These are phyloP conservation scores for Colletotrichum sp. DNA, from an alignment of 2,329 filamentous ascomycete genomes.

Conservation along the genomic window DNA sequence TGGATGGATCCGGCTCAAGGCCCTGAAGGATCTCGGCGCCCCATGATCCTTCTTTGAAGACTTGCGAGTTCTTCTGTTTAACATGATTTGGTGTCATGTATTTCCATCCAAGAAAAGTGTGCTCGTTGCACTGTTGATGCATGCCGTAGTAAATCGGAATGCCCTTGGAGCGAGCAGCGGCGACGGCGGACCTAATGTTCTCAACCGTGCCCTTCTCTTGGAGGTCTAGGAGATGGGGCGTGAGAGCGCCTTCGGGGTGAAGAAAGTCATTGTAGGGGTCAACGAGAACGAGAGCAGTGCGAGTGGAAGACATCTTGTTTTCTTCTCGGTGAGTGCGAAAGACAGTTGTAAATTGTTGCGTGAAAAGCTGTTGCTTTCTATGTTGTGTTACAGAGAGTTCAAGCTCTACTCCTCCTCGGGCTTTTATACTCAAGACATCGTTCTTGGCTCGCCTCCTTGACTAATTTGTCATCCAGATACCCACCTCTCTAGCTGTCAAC, in stretches of 20 bases:
- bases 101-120: rapidly evolving
- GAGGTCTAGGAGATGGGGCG: background rate
- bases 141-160: background rate
- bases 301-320: background rate
- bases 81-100: background rate
- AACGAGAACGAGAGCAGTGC: background rate
- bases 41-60: background rate
- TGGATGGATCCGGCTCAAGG: background rate
- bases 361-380: too few relatives aligned
- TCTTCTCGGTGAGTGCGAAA: background rate
- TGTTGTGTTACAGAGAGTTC: background rate
- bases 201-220: background rate
- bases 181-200: background rate
- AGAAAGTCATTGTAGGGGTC: background rate
- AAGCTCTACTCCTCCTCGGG: rapidly evolving
- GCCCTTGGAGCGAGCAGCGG: background rate
- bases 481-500: background rate
- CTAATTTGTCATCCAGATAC: background rate
- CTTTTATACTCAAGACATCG: background rate
- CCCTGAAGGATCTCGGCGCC: background rate
- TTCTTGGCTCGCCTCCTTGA: background rate
- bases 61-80: background rate
- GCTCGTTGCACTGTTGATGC: rapidly evolving
- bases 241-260: background rate
- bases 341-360: background rate